phyloP scores from a whole-genome alignment of 2,329 filamentous ascomycete genomes.

The Talaromyces sp. region DNA sequence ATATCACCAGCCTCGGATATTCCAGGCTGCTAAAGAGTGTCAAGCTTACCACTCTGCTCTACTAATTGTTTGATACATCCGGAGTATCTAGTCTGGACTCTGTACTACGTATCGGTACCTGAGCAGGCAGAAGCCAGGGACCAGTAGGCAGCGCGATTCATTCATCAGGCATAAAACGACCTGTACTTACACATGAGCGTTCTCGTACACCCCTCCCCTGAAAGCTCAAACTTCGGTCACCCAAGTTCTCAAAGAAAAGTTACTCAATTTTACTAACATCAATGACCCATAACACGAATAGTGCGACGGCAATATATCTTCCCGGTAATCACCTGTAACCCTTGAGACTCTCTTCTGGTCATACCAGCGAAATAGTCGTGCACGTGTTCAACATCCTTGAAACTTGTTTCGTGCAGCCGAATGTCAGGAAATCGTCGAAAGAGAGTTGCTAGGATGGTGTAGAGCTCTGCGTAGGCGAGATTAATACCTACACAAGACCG shows the following conservation, averaged over 20 bases:
- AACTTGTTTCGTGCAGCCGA: constrained; percentile 14
- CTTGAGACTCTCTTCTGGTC: constrained; percentile 2
- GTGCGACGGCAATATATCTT: neutral
- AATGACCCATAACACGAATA: neutral
- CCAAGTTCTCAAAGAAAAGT: neutral
- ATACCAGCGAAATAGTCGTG: constrained; percentile 13
- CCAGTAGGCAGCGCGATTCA: too few species aligned
- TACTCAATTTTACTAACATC: neutral
- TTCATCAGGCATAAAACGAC: too few species aligned
- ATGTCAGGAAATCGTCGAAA: constrained; percentile 11
- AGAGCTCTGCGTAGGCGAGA: constrained; percentile 21
- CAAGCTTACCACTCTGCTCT: too few species aligned
- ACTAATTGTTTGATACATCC: too few species aligned
- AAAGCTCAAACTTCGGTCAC: too few species aligned
- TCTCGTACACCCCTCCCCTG: too few species aligned
- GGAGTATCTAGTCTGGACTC: too few species aligned
- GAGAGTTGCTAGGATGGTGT: constrained; percentile 14
- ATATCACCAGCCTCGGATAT: too few species aligned
- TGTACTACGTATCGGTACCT: too few species aligned
- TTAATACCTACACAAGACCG: constrained; percentile 23
- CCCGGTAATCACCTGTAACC: constrained; percentile 1
- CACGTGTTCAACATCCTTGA: constrained; percentile 14
- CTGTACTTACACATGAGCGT: too few species aligned
- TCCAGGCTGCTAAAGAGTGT: too few species aligned
- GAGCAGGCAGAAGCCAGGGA: too few species aligned